These are phyloP conservation scores for Zoysia pacifica DNA, from an alignment of 176 grass and related monocot species.

Conservation along the genomic window DNA sequence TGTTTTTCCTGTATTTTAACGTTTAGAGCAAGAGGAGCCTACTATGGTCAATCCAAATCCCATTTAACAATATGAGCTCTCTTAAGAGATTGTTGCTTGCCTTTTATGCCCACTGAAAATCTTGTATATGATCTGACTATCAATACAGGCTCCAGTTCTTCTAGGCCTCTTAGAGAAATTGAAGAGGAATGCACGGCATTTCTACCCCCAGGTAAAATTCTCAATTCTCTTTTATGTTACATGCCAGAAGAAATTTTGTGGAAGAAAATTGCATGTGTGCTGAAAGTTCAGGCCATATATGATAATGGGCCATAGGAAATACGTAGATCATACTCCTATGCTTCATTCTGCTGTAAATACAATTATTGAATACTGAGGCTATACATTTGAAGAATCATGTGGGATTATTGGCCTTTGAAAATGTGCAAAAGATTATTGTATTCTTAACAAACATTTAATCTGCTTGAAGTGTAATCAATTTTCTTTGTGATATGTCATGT, in stretches of 20 bases:
- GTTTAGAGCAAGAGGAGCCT: background rate
- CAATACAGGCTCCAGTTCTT: slow-evolving; percentile 68
- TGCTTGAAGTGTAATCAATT: background rate
- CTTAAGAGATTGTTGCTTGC: background rate
- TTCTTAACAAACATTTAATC: background rate
- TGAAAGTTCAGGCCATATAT: background rate
- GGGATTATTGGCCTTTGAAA: background rate
- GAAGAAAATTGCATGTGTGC: background rate
- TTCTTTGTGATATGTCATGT: background rate
- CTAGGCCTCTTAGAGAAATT: slow-evolving; percentile 66
- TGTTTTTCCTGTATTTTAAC: background rate
- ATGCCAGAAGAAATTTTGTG: background rate
- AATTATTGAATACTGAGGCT: background rate
- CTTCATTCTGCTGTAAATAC: background rate
- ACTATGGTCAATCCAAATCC: background rate
- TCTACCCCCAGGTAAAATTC: slow-evolving; percentile 75
- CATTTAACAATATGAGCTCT: background rate
- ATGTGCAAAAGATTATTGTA: background rate
- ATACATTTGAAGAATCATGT: background rate
- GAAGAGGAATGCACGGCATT: slow-evolving; percentile 51
- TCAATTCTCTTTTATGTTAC: background rate
- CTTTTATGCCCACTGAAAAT: background rate
- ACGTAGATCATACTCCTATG: background rate
- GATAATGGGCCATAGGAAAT: background rate
- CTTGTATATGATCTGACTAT: background rate